phyloP scores from a whole-genome alignment of 192 early-diverging fungal species.

The Coemansia sp. region DNA sequence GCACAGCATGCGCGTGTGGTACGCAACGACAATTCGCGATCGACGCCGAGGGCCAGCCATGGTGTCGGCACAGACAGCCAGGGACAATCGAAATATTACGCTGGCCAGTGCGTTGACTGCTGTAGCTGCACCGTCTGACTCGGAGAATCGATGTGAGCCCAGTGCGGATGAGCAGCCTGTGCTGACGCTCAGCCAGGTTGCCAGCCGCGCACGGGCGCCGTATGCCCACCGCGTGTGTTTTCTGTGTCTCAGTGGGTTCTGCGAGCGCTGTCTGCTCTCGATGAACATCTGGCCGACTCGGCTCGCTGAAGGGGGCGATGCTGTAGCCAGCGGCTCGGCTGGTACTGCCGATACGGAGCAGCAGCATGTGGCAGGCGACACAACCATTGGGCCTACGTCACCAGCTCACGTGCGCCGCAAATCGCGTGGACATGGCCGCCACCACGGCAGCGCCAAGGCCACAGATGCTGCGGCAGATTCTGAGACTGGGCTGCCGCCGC shows the following conservation, averaged over 20 bases:
- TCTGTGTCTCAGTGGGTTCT: conserved; percentile 46
- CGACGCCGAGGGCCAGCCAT: conserved; percentile 31
- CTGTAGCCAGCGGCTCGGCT: neutral
- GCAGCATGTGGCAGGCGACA: neutral
- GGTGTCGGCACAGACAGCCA: conserved; percentile 6
- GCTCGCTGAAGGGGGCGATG: neutral
- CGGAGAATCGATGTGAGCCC: neutral
- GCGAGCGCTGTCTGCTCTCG: conserved; percentile 47
- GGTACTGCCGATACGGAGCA: neutral
- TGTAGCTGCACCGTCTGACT: neutral
- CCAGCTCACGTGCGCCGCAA: neutral
- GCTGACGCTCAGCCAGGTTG: conserved; percentile 7
- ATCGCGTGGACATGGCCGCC: conserved; percentile 5
- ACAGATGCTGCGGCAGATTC: neutral
- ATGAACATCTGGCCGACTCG: conserved; percentile 50
- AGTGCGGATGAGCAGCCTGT: neutral
- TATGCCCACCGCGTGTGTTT: conserved; percentile 47
- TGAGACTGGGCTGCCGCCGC: conserved; percentile 19
- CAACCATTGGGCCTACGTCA: neutral
- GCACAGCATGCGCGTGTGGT: conserved; percentile 46
- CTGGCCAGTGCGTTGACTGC: neutral
- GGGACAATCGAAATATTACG: neutral
- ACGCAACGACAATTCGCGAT: conserved; percentile 36
- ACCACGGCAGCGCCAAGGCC: conserved; percentile 2
- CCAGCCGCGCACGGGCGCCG: conserved; percentile 12